Conservation (phyloP, 2,329 filamentous ascomycete genomes). For the Salinomyces thailandicus region DNA sequence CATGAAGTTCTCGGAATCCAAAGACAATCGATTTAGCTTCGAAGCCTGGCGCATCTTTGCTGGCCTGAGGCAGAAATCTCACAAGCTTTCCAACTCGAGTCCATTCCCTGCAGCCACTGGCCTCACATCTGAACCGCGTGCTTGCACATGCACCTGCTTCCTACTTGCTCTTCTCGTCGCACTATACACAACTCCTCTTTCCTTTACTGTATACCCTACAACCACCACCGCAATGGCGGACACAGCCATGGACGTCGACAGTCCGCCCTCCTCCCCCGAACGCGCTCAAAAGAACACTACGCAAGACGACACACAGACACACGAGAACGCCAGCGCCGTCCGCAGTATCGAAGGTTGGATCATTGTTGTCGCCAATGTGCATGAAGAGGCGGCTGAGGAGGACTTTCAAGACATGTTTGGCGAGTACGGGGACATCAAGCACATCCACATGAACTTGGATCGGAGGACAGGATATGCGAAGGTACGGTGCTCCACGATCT, state of each 20-base stretch:
- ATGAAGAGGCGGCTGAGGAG: conserved; percentile 79
- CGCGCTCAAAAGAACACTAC: conserved; percentile 12
- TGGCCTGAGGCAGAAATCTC: too few relatives aligned
- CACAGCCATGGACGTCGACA: conserved; percentile 49
- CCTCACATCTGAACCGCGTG: too few relatives aligned
- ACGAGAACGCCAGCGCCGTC: conserved; percentile 64
- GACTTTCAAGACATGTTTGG: conserved; percentile 71
- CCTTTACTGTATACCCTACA: too few relatives aligned
- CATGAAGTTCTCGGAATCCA: too few relatives aligned
- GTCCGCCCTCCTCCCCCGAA: conserved; percentile 29
- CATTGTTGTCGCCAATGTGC: conserved; percentile 73
- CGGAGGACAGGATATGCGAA: conserved; percentile 78
- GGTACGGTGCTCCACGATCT: too few relatives aligned
- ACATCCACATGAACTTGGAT: conserved; percentile 73
- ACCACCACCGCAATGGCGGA: conserved; percentile 28
- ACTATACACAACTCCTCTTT: too few relatives aligned
- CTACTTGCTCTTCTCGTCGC: too few relatives aligned
- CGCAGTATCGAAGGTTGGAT: conserved; percentile 88
- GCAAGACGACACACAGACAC: conserved; percentile 56
- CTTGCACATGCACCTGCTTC: too few relatives aligned
- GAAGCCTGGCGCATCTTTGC: too few relatives aligned
- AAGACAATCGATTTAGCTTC: too few relatives aligned
- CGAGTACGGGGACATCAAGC: conserved; percentile 80
- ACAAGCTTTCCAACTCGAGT: too few relatives aligned
- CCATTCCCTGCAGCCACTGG: too few relatives aligned